Evolutionary conservation across 2,329 filamentous ascomycete genomes (phyloP), one percentile per base, ranked within the genome.

Genomic region (Trichoderma afroharzianum): DNA sequence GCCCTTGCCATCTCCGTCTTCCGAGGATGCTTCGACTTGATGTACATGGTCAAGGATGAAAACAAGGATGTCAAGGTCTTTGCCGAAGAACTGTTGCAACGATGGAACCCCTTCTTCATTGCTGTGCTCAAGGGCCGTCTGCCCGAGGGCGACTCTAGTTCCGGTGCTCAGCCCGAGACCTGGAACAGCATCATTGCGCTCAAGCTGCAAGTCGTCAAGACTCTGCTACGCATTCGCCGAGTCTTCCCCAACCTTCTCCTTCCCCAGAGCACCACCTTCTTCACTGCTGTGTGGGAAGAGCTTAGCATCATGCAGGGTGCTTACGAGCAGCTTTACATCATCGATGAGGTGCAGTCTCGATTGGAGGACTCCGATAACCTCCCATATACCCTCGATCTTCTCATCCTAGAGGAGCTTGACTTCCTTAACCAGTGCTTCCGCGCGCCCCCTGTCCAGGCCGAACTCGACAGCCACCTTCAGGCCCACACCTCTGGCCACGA

Each of bases 21-120:
- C 85, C 89, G 94, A 71, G 90, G 90, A 63, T 97, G 94, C 82
- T 97, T 99, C 80, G 94, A 98, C 79, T 93, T 96, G 71, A 89
- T 99, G 83, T 94, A 98, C 82, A 97, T 98, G 89, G 93, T 98
- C 75, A 92, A 97, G 85, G 95, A 97, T 75, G 93, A 97, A 82
- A 93, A 93, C 77, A 87, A 88, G 71, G 93, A 93, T 70, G 94
- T 98, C 73, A 96, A 93, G 81, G 87, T 87, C 1, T 99, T 99
- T 80, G 94, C 95, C 68, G 93, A 97, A 73, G 92, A 97, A 78
- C 90, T 94, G 0, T 86, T 98, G 63, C 87, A 86, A 76, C 88
- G 89, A 64, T 99, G 96, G 96, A 91, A 93, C 73, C 93, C 95
- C 5, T 97, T 97, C 84, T 96, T 98, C 84, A 86, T 94, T 75